These are phyloP conservation scores for Ajuga chamaepitys DNA, from an alignment of 257 asterid genomes.

Conservation along the genomic window DNA sequence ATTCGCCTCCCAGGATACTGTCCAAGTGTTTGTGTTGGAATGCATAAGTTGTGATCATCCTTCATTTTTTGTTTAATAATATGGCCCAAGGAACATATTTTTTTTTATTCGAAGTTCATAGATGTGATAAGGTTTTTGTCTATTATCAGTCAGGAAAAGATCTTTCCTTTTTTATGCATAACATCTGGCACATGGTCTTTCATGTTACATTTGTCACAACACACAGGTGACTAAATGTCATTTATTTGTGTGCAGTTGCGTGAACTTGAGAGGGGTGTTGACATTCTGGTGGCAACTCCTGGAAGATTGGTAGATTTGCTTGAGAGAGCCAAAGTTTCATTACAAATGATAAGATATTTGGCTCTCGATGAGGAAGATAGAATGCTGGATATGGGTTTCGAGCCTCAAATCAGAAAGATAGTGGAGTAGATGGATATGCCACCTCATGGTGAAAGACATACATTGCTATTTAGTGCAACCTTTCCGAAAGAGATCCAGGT, in stretches of 20 bases:
- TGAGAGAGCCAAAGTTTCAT: constrained; percentile 73
- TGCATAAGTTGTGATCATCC: too few species aligned
- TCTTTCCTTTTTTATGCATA: too few species aligned
- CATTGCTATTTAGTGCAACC: not conserved
- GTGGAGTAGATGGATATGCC: constrained; percentile 92
- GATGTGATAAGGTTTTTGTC: too few species aligned
- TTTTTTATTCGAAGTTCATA: too few species aligned
- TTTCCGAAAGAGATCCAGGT: constrained; percentile 5
- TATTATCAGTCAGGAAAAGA: too few species aligned
- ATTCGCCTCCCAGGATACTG: constrained; percentile 98
- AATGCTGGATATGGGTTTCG: constrained; percentile 88
- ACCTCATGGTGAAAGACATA: constrained; percentile 6
- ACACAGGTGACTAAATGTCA: too few species aligned
- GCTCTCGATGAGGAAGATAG: constrained; percentile 90
- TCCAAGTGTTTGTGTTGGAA: too few species aligned
- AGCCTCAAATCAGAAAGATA: constrained; percentile 79
- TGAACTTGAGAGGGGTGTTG: constrained; percentile 90
- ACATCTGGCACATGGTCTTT: too few species aligned
- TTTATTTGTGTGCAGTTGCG: constrained; percentile 44
- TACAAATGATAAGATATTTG: constrained; percentile 62
- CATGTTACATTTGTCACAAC: not conserved
- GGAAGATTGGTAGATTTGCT: constrained; percentile 85
- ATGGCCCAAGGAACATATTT: too few species aligned
- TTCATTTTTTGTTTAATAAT: too few species aligned
- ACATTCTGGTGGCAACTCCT: constrained; percentile 83